Conservation (phyloP, 257 asterid genomes). For the Paulownia fortunei region DNA sequence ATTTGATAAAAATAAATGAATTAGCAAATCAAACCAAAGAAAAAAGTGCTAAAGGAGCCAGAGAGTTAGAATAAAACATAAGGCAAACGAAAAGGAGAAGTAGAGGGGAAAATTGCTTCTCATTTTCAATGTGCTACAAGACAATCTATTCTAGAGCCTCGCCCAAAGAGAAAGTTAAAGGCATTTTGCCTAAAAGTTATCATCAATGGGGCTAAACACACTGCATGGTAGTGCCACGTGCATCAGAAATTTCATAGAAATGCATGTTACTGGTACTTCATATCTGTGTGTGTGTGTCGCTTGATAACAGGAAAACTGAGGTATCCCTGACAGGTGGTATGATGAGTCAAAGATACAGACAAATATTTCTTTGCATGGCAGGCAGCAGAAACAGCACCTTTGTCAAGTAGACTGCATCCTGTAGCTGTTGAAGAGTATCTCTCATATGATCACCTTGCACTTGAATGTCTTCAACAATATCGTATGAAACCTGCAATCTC, state of each 20-base stretch:
- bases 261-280: not conserved
- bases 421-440: slow-evolving; percentile 85
- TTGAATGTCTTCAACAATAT: slow-evolving; percentile 80
- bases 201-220: not conserved
- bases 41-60: not conserved
- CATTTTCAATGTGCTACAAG: not conserved
- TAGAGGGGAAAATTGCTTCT: slow-evolving; percentile 3
- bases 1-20: slow-evolving; percentile 3
- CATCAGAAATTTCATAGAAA: not conserved
- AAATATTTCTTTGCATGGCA: not conserved
- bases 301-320: slow-evolving; percentile 13
- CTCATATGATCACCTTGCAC: slow-evolving; percentile 83
- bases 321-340: slow-evolving; percentile 4
- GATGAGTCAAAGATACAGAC: not conserved
- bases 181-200: not conserved
- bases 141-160: not conserved
- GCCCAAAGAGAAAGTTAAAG: not conserved
- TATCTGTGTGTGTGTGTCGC: not conserved
- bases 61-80: slow-evolving; percentile 1
- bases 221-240: not conserved
- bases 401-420: slow-evolving; percentile 89
- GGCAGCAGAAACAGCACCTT: slow-evolving; percentile 62
- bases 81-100: not conserved
- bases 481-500: slow-evolving; percentile 72
- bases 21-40: slow-evolving; percentile 1